Conservation (phyloP, 495 filamentous ascomycete genomes). For the Penicillium salamii region DNA sequence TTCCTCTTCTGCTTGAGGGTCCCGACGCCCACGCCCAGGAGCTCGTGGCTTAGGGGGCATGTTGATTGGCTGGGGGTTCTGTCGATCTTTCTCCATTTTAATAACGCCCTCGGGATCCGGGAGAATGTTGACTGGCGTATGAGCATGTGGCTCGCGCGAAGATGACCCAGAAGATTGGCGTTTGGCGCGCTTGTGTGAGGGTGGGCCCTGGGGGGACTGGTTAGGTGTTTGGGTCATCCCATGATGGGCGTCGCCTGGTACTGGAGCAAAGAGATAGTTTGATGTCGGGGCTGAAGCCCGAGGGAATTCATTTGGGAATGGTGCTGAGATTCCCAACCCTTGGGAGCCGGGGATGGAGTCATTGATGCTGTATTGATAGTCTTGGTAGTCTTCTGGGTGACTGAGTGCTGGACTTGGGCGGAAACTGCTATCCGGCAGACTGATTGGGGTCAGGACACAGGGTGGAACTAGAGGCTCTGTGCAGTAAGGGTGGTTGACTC, state of each 20-base stretch:
- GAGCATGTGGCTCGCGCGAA: conserved; percentile 29
- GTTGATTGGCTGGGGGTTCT: conserved; percentile 24
- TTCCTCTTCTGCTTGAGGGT: conserved; percentile 60
- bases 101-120: conserved; percentile 40
- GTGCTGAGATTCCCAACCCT: conserved; percentile 39
- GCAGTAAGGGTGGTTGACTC: conserved; percentile 32
- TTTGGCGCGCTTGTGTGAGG: conserved; percentile 27
- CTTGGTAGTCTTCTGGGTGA: conserved; percentile 34
- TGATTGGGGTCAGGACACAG: conserved; percentile 37
- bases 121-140: conserved; percentile 40
- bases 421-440: conserved; percentile 39
- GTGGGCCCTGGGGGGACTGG: conserved; percentile 24
- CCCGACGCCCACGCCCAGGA: conserved; percentile 40
- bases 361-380: conserved; percentile 34
- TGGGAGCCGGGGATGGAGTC: conserved; percentile 26
- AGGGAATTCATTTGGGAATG: conserved; percentile 35
- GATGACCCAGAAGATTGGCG: conserved; percentile 24
- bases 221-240: conserved; percentile 18
- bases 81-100: conserved; percentile 34
- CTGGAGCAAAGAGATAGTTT: conserved; percentile 24
- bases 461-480: conserved; percentile 28
- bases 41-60: conserved; percentile 36
- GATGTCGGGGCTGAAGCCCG: conserved; percentile 21
- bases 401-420: conserved; percentile 38
- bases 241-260: conserved; percentile 14